A percentile compares a stretch with the other conserved stretches of the same genome.
These are phyloP conservation scores for Septoria linicola DNA, from an alignment of 2,329 filamentous ascomycete species.

Conservation along the genomic window DNA sequence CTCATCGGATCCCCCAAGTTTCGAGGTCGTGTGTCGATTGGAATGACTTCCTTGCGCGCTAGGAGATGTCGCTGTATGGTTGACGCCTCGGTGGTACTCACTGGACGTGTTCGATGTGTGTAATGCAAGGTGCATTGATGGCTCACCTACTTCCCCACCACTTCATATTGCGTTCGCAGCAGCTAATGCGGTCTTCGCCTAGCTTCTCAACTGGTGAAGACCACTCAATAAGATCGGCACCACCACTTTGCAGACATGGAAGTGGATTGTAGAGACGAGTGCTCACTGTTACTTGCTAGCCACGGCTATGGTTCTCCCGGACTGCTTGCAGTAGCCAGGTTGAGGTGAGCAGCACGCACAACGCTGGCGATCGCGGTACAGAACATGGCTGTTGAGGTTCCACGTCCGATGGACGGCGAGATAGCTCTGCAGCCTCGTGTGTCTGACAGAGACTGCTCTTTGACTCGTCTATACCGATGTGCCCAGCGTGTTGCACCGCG, in stretches of 20 bases:
- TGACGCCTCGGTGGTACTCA: constrained; percentile 21
- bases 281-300: not conserved
- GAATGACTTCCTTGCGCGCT: constrained; percentile 13
- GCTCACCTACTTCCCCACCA: constrained; percentile 1
- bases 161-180: not conserved
- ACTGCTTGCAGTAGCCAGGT: no score
- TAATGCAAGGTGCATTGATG: not conserved
- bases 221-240: no score
- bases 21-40: constrained; percentile 6
- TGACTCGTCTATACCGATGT: no score
- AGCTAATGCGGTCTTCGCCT: constrained; percentile 4
- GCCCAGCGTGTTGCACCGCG: not conserved
- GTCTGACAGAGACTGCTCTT: no score
- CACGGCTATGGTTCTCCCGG: no score
- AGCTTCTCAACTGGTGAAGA: not conserved
- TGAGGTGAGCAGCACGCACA: not conserved
- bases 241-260: no score
- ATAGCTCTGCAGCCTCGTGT: no score
- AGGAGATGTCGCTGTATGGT: constrained; percentile 18
- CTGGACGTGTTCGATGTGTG: not conserved
- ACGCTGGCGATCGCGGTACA: not conserved
- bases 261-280: no score
- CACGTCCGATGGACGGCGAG: no score
- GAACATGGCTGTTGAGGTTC: not conserved
- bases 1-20: not conserved